A percentile compares a stretch with the other conserved stretches of the same genome.
These are phyloP conservation scores for Penicillium cataractarum DNA, from an alignment of 495 filamentous ascomycete species.

Conservation along the genomic window DNA sequence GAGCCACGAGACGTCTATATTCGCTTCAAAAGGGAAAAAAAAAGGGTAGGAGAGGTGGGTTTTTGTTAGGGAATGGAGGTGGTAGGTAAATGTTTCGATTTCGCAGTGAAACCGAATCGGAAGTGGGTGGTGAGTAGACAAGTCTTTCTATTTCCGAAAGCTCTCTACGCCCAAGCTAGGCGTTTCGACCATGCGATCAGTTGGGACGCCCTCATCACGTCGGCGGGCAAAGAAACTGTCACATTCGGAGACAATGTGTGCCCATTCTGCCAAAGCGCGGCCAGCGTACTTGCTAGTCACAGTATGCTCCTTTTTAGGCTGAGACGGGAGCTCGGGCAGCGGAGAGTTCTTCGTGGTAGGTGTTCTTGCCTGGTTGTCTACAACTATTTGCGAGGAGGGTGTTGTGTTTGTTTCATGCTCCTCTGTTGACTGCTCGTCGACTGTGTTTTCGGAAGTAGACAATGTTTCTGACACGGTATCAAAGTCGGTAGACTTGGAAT, in stretches of 20 bases:
- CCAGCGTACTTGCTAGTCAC: constrained; percentile 74
- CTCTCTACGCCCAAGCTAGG: constrained; percentile 85
- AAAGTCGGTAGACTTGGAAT: constrained; percentile 28
- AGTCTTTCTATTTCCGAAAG: constrained; percentile 58
- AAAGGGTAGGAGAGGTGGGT: not conserved
- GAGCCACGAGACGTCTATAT: constrained; percentile 24
- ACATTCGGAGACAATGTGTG: constrained; percentile 79
- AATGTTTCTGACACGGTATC: constrained; percentile 33
- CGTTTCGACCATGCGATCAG: constrained; percentile 78
- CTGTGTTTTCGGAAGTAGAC: constrained; percentile 22
- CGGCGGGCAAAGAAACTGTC: constrained; percentile 91
- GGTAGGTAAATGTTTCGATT: not conserved
- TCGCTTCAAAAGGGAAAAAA: constrained; percentile 1
- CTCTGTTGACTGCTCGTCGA: constrained; percentile 18
- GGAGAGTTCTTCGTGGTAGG: constrained; percentile 29
- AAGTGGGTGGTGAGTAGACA: not conserved
- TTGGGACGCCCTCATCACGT: constrained; percentile 80
- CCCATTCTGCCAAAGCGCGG: constrained; percentile 91
- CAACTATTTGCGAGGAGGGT: constrained; percentile 11
- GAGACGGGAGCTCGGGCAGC: constrained; percentile 25
- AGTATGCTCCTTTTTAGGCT: constrained; percentile 30
- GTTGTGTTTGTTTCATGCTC: constrained; percentile 3
- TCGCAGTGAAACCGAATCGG: not conserved
- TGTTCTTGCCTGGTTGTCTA: constrained; percentile 13
- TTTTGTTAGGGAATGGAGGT: not conserved